phyloP scores from a whole-genome alignment of 257 asterid species.

The Primulina eburnea region DNA sequence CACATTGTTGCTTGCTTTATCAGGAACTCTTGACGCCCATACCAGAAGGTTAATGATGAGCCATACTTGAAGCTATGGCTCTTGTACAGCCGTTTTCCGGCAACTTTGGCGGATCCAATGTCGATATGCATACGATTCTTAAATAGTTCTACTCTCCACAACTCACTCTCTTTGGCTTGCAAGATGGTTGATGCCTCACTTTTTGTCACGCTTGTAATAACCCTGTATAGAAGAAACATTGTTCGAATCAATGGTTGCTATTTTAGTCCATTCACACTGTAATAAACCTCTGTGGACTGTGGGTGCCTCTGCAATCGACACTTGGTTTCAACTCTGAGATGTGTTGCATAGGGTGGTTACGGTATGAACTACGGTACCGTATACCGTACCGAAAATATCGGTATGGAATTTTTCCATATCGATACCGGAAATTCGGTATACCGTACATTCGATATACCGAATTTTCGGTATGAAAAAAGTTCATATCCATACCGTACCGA shows the following conservation, averaged over 20 bases:
- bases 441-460: no score
- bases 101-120: conserved; percentile 17
- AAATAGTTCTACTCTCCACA: not conserved
- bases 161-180: conserved; percentile 2
- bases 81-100: conserved; percentile 10
- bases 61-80: conserved; percentile 18
- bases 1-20: conserved; percentile 17
- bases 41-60: conserved; percentile 43
- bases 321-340: no score
- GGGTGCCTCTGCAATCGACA: no score
- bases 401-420: no score
- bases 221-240: not conserved
- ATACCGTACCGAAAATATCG: no score
- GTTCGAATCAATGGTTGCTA: not conserved
- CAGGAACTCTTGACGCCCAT: conserved; percentile 51
- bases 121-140: not conserved
- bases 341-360: no score
- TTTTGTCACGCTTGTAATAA: not conserved
- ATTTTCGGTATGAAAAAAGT: no score
- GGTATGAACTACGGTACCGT: no score
- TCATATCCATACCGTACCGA: no score
- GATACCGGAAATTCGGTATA: no score
- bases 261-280: no score
- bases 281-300: no score
- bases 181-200: conserved; percentile 14